These are phyloP conservation scores for Codiaeum variegatum DNA, from an alignment of 441 rosid species.

Conservation along the genomic window DNA sequence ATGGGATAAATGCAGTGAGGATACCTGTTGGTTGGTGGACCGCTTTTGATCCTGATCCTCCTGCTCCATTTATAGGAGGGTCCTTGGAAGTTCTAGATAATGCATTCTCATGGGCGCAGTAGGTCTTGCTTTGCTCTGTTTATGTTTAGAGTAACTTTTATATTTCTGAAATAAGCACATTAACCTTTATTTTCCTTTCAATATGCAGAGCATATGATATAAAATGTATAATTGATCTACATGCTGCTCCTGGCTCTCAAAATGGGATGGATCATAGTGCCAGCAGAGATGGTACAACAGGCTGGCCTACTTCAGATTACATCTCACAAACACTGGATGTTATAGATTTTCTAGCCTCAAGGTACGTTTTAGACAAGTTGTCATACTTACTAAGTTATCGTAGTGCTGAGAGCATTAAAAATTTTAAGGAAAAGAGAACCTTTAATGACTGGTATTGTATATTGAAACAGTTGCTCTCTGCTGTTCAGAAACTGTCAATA, in stretches of 20 bases:
- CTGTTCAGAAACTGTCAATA: neutral
- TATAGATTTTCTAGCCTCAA: conserved; percentile 65
- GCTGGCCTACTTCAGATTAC: conserved; percentile 53
- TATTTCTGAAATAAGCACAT: neutral
- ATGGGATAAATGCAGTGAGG: conserved; percentile 67
- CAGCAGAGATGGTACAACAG: conserved; percentile 60
- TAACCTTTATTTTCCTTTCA: conserved; percentile 13
- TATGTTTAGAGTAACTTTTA: neutral
- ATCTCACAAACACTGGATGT: conserved; percentile 54
- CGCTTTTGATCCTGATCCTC: conserved; percentile 72
- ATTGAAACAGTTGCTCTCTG: neutral
- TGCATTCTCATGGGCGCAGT: conserved; percentile 74
- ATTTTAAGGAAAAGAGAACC: neutral
- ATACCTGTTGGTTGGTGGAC: conserved; percentile 90
- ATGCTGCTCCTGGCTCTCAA: conserved; percentile 86
- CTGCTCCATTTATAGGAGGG: conserved; percentile 63
- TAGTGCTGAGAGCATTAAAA: neutral
- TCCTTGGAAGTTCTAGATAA: conserved; percentile 64
- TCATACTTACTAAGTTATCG: neutral
- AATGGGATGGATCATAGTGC: conserved; percentile 83
- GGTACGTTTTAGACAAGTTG: conserved; percentile 32
- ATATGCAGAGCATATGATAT: conserved; percentile 55
- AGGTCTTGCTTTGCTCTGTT: conserved; percentile 30
- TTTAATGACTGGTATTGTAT: neutral
- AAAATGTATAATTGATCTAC: conserved; percentile 77